A percentile compares a stretch with the other conserved stretches of the same genome.
These are phyloP conservation scores for Puccinia novopanici DNA, from an alignment of 1,284 basidiomycete species.

Conservation along the genomic window DNA sequence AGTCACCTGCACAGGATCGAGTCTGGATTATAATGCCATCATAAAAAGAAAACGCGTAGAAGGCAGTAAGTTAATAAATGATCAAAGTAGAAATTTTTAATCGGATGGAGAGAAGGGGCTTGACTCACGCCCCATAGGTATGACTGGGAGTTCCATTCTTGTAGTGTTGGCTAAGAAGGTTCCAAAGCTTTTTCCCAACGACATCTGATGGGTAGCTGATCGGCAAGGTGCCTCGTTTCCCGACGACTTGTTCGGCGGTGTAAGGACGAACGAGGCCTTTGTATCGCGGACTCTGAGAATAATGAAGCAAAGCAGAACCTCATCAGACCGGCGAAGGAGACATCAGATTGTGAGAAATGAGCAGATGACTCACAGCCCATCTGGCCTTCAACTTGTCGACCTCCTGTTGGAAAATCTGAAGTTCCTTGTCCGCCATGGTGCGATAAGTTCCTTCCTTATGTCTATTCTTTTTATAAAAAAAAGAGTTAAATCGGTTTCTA, in stretches of 20 bases:
- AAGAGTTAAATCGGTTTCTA: no score
- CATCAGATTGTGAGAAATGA: no score
- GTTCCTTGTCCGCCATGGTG: conserved; percentile 42
- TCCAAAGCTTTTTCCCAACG: conserved; percentile 84
- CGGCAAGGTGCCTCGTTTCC: conserved; percentile 81
- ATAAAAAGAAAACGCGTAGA: neutral
- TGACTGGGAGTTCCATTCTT: conserved; percentile 68
- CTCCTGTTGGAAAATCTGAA: conserved; percentile 38
- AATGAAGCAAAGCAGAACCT: neutral
- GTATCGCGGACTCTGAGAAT: conserved; percentile 67
- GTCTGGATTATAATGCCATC: neutral
- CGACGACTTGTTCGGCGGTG: conserved; percentile 73
- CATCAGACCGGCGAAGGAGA: no score
- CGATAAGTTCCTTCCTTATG: no score
- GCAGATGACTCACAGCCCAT: conserved; percentile 18
- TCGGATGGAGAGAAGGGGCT: no score
- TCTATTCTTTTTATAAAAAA: no score
- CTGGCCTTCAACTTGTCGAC: conserved; percentile 28
- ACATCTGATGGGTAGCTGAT: conserved; percentile 83
- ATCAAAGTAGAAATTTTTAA: neutral
- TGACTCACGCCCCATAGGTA: conserved; percentile 78
- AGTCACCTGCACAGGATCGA: conserved; percentile 90
- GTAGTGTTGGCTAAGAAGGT: conserved; percentile 64
- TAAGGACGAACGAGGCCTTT: conserved; percentile 75
- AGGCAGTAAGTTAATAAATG: neutral